A percentile compares a stretch with the other conserved stretches of the same genome.
Evolutionary conservation across 257 asterid genomes (phyloP).

Genomic region (Paraleonurus japonicus): DNA sequence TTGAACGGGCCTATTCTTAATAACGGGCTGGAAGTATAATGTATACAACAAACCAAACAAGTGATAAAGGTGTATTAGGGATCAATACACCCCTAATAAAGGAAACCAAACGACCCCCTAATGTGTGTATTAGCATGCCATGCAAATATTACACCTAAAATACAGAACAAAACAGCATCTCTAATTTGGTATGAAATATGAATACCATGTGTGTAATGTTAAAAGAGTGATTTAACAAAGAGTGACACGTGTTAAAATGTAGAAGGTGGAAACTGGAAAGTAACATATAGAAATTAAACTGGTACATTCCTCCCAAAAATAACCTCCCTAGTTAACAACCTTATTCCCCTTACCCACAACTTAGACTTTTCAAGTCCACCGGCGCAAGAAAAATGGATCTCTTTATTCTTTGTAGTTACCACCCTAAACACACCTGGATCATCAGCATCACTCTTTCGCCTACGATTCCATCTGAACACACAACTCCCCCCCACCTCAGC

Average conservation of each 20-base stretch:
- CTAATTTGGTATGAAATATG: too few species aligned
- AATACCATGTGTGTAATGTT: too few species aligned
- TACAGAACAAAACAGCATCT: not conserved
- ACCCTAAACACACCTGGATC: constrained; percentile 61
- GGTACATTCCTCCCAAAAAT: constrained; percentile 30
- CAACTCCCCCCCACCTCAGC: constrained; percentile 63
- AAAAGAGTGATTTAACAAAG: not conserved
- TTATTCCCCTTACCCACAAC: constrained; percentile 74
- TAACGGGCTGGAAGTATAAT: too few species aligned
- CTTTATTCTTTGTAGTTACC: constrained; percentile 55
- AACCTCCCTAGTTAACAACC: constrained; percentile 60
- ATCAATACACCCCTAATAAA: too few species aligned
- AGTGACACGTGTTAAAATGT: not conserved
- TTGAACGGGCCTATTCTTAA: too few species aligned
- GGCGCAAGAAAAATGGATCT: constrained; percentile 64
- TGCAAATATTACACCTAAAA: not conserved
- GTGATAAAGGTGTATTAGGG: too few species aligned
- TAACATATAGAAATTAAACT: not conserved
- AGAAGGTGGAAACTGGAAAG: not conserved
- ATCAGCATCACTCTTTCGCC: constrained; percentile 54
- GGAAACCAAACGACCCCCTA: too few species aligned
- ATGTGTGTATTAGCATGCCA: not conserved
- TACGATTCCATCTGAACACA: constrained; percentile 50
- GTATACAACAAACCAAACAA: too few species aligned
- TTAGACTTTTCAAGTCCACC: constrained; percentile 57